phyloP scores from a whole-genome alignment of 1,284 basidiomycete species.

The Moesziomyces sp. region DNA sequence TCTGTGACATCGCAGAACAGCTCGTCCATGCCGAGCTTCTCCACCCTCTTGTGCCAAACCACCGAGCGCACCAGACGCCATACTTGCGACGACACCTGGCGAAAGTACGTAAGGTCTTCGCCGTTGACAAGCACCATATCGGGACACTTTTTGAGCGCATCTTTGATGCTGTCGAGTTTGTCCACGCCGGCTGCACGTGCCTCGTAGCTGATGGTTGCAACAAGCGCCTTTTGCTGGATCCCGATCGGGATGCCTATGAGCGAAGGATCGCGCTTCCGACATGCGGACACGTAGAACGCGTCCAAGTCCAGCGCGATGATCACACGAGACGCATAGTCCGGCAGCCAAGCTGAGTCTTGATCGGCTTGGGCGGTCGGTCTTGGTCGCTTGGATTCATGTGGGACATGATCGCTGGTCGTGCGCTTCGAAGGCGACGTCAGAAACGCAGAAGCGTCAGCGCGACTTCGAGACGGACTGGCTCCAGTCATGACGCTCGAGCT shows the following conservation, averaged over 20 bases:
- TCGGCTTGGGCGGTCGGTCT: neutral
- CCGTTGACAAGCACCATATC: conserved; percentile 68
- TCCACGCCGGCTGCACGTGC: conserved; percentile 65
- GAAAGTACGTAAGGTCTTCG: conserved; percentile 68
- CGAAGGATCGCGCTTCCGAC: conserved; percentile 65
- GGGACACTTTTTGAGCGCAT: conserved; percentile 64
- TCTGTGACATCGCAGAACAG: conserved; percentile 68
- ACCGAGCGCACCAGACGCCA: conserved; percentile 62
- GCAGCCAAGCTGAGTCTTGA: neutral
- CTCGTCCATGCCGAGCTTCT: conserved; percentile 69
- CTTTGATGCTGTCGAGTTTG: conserved; percentile 66
- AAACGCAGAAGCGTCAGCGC: neutral
- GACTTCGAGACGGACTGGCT: neutral
- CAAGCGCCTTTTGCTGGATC: conserved; percentile 69
- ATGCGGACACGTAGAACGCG: conserved; percentile 66
- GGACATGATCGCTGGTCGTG: neutral
- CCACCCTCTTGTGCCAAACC: conserved; percentile 57
- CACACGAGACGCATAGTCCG: conserved; percentile 17
- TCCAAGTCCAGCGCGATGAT: conserved; percentile 56
- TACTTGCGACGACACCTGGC: conserved; percentile 60
- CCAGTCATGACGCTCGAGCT: neutral
- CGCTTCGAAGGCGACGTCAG: neutral
- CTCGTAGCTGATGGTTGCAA: conserved; percentile 69
- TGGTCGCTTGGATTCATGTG: conserved; percentile 10
- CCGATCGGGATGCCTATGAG: conserved; percentile 67